phyloP scores from a whole-genome alignment of 305 asterid species.

The Fraxinus dipetala region DNA sequence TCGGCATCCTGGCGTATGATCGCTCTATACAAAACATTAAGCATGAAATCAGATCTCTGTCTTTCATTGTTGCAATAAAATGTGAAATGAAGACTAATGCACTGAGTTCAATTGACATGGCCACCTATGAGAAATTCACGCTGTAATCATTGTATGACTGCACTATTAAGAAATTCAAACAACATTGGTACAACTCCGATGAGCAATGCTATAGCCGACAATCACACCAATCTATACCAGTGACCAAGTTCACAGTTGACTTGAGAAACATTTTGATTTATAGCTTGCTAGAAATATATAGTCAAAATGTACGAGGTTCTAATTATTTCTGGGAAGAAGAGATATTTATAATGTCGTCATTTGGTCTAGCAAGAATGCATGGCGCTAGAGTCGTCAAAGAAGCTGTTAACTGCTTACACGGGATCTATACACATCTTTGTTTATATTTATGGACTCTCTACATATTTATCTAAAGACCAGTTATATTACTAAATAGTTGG shows the following conservation, averaged over 20 bases:
- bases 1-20: background rate
- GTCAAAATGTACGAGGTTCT: background rate
- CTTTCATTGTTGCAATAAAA: background rate
- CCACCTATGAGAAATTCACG: background rate
- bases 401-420: background rate
- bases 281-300: background rate
- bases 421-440: background rate
- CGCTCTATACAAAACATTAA: background rate
- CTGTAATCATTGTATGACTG: background rate
- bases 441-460: background rate
- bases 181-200: background rate
- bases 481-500: too few relatives aligned
- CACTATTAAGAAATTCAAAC: background rate
- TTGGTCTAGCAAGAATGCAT: background rate
- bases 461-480: too few relatives aligned
- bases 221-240: background rate
- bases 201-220: background rate
- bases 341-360: background rate
- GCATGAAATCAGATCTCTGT: background rate
- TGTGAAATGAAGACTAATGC: background rate
- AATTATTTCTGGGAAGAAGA: background rate
- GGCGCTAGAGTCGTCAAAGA: background rate
- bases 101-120: background rate
- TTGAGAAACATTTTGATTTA: background rate
- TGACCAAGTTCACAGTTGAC: background rate